Evolutionary conservation across 1,139 yeast species (phyloP).

Genomic region (Pichia sp.): DNA sequence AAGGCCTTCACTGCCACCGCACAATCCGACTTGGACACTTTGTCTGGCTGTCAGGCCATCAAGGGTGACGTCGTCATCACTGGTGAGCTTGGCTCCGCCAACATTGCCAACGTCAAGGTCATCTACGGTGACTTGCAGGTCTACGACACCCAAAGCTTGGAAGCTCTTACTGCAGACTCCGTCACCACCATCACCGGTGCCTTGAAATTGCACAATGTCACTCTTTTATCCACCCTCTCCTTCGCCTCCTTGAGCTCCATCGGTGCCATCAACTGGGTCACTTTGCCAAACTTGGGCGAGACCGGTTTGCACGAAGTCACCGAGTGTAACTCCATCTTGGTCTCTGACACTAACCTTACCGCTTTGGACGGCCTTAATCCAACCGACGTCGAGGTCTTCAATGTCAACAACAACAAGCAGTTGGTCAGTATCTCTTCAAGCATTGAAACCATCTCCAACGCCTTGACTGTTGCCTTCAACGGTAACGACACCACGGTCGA

Average conservation of each 20-base stretch:
- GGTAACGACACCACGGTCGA: constrained; percentile 66
- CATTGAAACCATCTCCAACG: constrained; percentile 67
- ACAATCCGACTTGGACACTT: constrained; percentile 70
- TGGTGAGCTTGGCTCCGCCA: constrained; percentile 56
- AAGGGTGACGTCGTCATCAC: constrained; percentile 72
- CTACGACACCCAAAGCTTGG: constrained; percentile 59
- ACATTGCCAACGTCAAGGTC: constrained; percentile 54
- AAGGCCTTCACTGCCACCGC: constrained; percentile 60
- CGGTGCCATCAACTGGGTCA: constrained; percentile 70
- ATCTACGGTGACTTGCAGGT: constrained; percentile 72
- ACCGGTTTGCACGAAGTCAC: constrained; percentile 78
- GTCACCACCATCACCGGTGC: constrained; percentile 71
- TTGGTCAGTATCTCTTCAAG: constrained; percentile 68
- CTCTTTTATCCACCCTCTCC: constrained; percentile 62
- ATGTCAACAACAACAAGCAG: constrained; percentile 83
- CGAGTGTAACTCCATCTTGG: constrained; percentile 64
- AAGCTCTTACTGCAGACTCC: constrained; percentile 68
- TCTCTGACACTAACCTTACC: constrained; percentile 83
- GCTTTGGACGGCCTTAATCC: constrained; percentile 80
- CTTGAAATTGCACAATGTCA: constrained; percentile 58
- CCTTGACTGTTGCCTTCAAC: constrained; percentile 78
- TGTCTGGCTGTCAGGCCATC: constrained; percentile 72
- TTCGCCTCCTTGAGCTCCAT: constrained; percentile 79
- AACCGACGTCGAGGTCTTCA: constrained; percentile 62
- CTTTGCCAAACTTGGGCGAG: constrained; percentile 73